phyloP scores from a whole-genome alignment of 257 asterid genomes.

The Jacaranda mimosifolia region DNA sequence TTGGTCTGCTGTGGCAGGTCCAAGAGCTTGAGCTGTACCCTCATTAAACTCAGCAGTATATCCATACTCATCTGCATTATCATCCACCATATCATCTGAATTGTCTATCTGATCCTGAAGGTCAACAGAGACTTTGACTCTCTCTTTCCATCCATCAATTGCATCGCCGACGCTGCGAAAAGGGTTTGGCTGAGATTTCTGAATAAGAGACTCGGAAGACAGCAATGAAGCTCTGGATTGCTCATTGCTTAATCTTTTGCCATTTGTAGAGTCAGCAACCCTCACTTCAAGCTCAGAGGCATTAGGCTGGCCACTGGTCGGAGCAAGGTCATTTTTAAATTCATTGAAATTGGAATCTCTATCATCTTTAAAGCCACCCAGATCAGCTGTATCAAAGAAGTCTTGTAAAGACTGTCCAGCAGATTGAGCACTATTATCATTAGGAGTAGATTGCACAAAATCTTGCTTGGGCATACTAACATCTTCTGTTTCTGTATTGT shows the following conservation, averaged over 20 bases:
- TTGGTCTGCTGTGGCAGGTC: constrained; percentile 94
- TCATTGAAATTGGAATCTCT: constrained; percentile 53
- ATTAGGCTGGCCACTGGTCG: constrained; percentile 65
- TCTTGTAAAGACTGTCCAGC: constrained; percentile 51
- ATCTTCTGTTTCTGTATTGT: constrained; percentile 57
- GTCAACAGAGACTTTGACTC: constrained; percentile 85
- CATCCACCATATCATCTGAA: constrained; percentile 63
- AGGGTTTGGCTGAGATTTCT: constrained; percentile 79
- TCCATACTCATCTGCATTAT: constrained; percentile 82
- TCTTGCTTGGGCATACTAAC: constrained; percentile 47
- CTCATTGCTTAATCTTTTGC: constrained; percentile 55
- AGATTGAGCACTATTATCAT: constrained; percentile 54
- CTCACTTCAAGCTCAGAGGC: constrained; percentile 59
- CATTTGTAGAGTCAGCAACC: constrained; percentile 61
- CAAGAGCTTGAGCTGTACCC: constrained; percentile 95
- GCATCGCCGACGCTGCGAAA: constrained; percentile 92
- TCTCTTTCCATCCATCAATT: constrained; percentile 95
- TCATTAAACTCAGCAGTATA: constrained; percentile 84
- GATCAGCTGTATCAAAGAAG: constrained; percentile 45
- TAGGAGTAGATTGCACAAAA: constrained; percentile 46
- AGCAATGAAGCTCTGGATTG: constrained; percentile 51
- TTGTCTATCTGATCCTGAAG: constrained; percentile 56
- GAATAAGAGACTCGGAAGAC: constrained; percentile 52
- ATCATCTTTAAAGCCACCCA: constrained; percentile 59
- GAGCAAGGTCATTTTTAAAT: constrained; percentile 60